Conservation (phyloP, 2,329 filamentous ascomycete species). For the Didymella segeticola region DNA sequence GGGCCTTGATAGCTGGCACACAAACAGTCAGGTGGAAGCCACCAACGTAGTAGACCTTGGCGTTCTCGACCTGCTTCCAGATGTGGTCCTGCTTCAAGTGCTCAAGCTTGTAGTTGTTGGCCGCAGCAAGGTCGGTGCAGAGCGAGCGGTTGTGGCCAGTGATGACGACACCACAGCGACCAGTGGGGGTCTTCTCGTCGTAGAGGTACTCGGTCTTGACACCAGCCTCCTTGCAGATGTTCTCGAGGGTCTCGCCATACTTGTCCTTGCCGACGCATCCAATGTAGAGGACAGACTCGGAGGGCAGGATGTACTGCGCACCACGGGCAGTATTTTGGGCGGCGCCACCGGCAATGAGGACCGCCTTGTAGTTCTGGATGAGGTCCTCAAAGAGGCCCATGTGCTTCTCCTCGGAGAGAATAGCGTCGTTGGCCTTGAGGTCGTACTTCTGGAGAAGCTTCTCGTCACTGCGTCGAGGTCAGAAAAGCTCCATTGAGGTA, state of each 20-base stretch:
- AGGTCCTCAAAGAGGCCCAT: slow-evolving; percentile 90
- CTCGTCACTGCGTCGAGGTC: slow-evolving; percentile 67
- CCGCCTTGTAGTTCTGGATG: slow-evolving; percentile 88
- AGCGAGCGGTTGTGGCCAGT: slow-evolving; percentile 95
- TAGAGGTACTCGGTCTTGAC: slow-evolving; percentile 94
- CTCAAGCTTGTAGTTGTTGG: slow-evolving; percentile 95
- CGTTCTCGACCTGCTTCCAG: slow-evolving; percentile 89
- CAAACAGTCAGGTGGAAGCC: slow-evolving; percentile 98
- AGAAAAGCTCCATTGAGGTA: slow-evolving; percentile 28
- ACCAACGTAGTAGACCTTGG: slow-evolving; percentile 89
- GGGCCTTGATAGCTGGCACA: slow-evolving; percentile 85
- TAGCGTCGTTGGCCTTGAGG: slow-evolving; percentile 95
- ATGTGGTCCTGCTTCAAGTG: slow-evolving; percentile 91
- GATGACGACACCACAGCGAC: slow-evolving; percentile 94
- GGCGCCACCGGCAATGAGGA: slow-evolving; percentile 93
- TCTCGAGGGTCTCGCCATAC: slow-evolving; percentile 85
- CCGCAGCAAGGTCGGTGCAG: slow-evolving; percentile 93
- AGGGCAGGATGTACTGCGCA: slow-evolving; percentile 90
- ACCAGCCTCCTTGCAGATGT: slow-evolving; percentile 86
- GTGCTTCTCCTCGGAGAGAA: slow-evolving; percentile 93
- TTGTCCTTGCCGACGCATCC: slow-evolving; percentile 96
- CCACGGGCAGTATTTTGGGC: slow-evolving; percentile 97
- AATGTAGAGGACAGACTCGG: slow-evolving; percentile 90
- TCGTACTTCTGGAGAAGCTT: slow-evolving; percentile 89
- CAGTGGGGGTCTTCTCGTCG: slow-evolving; percentile 82